Evolutionary conservation across 306 rosid genomes (phyloP), one percentile per base, ranked within the genome.

Genomic region (Cyclanthera cordifolia): DNA sequence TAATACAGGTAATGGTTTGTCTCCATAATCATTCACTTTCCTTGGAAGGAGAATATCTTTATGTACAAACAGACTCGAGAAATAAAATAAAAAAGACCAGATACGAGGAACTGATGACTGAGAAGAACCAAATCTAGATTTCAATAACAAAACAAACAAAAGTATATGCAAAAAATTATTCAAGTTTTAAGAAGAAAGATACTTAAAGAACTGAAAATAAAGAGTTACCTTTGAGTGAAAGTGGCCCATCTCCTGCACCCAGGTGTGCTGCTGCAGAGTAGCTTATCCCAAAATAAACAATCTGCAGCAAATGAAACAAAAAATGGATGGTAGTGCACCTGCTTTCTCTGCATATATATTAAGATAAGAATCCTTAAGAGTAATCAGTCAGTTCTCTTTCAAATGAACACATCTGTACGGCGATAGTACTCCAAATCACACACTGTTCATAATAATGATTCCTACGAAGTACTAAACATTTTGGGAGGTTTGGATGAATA

Each of bases 161-260:
- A 41, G 16, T 21, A 64, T 23, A 43, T 39, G 65, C 32, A 57
- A 43, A 45, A 37, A 37, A 19, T 39, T 39, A 61, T 32, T 59
- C 47, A 32, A 59, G 15, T 59, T 59, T 58, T 1, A 61, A 20
- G 52, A 20, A 41, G 17, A 20, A 63, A 41, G 30, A 6, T 5
- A 30, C 39, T 63, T 10, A 10, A 63, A 63, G n/a, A 37, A 11
- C 23, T 32, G 51, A 63, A 63, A 41, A 63, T 63, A 37, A 7
- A 63, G 47, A 65, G 53, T 65, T 65, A 43, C 25, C 53, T 23
- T 45, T 6, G 34, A 65, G 70, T 23, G 68, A 65, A 24, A 45
- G 52, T 24, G 70, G 70, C 70, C 70, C 70, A 65, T 65, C 70
- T 43, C 70, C 70, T 45, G 70, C 70, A 1, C 53, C 50, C 53